A percentile compares a stretch with the other conserved stretches of the same genome.
These are phyloP conservation scores for Laguncularia racemosa DNA, from an alignment of 345 rosid genomes.

Conservation along the genomic window DNA sequence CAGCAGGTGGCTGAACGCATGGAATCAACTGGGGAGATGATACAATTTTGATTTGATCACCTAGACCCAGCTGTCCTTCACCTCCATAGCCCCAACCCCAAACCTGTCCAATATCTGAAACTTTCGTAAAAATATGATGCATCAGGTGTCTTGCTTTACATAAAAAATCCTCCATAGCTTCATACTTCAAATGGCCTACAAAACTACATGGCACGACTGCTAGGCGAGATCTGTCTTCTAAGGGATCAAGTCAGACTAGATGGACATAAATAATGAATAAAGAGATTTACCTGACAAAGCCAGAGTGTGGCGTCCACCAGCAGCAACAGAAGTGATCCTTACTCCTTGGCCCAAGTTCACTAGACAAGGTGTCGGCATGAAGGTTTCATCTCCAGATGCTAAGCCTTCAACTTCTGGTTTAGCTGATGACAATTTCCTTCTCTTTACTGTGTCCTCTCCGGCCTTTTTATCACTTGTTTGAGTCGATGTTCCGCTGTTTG, in stretches of 20 bases:
- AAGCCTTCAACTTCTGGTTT: constrained; percentile 45
- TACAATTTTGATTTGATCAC: constrained; percentile 68
- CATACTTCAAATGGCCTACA: constrained; percentile 51
- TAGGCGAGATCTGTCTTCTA: constrained; percentile 24
- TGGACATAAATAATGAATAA: constrained; percentile 6
- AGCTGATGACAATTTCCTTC: constrained; percentile 42
- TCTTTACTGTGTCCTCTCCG: constrained; percentile 53
- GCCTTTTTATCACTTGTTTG: constrained; percentile 24
- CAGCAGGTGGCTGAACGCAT: constrained; percentile 41
- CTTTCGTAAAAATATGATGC: constrained; percentile 57
- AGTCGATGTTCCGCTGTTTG: constrained; percentile 15
- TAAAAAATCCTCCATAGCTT: constrained; percentile 56
- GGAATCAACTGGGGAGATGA: constrained; percentile 78
- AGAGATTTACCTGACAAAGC: constrained; percentile 66
- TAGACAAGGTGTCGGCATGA: constrained; percentile 39
- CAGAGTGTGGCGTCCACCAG: constrained; percentile 82
- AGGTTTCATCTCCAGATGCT: constrained; percentile 45
- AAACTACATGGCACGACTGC: constrained; percentile 40
- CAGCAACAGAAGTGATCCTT: constrained; percentile 58
- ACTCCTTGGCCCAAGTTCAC: constrained; percentile 63
- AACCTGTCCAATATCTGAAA: constrained; percentile 93
- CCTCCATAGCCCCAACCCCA: constrained; percentile 99
- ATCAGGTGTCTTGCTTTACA: constrained; percentile 48
- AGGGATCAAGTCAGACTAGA: constrained; percentile 9
- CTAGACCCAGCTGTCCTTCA: constrained; percentile 90